Percentiles rank a stretch among this genome's conserved stretches.
These are phyloP conservation scores for Beverwykella pulmonaria DNA, from an alignment of 495 filamentous ascomycete genomes.

Conservation along the genomic window DNA sequence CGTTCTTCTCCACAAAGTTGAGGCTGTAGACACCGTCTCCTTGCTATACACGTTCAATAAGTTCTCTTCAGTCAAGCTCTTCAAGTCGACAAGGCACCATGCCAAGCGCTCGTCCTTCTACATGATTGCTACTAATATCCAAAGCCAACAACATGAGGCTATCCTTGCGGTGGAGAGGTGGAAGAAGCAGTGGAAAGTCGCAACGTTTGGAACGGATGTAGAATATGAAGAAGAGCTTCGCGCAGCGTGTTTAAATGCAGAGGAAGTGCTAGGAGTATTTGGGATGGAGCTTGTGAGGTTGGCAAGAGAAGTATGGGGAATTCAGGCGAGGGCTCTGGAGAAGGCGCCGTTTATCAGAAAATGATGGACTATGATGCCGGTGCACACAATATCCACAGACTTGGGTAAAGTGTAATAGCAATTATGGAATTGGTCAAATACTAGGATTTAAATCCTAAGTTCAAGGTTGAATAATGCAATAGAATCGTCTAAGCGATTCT, in stretches of 20 bases:
- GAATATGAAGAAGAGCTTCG: neutral
- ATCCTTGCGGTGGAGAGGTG: neutral
- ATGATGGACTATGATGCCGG: no score
- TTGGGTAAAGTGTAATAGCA: no score
- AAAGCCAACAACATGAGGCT: constrained; percentile 11
- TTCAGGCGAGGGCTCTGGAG: neutral
- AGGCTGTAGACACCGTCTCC: constrained; percentile 48
- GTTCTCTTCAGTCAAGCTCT: constrained; percentile 52
- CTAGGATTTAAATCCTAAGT: no score
- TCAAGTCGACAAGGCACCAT: constrained; percentile 54
- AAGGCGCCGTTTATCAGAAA: neutral
- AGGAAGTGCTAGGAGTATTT: neutral
- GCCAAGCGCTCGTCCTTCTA: constrained; percentile 58
- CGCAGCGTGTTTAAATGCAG: no score
- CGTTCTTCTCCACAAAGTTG: constrained; percentile 55
- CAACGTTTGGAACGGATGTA: constrained; percentile 10
- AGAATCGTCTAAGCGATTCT: no score
- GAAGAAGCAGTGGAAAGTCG: constrained; percentile 11
- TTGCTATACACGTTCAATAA: constrained; percentile 50
- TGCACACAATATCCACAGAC: no score
- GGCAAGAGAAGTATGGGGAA: neutral
- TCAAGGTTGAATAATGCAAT: no score
- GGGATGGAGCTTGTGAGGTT: neutral
- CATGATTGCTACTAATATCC: constrained; percentile 55
- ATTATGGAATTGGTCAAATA: no score